Evolutionary conservation across 2,329 filamentous ascomycete species (phyloP).

Genomic region (Diplodia sapinea): DNA sequence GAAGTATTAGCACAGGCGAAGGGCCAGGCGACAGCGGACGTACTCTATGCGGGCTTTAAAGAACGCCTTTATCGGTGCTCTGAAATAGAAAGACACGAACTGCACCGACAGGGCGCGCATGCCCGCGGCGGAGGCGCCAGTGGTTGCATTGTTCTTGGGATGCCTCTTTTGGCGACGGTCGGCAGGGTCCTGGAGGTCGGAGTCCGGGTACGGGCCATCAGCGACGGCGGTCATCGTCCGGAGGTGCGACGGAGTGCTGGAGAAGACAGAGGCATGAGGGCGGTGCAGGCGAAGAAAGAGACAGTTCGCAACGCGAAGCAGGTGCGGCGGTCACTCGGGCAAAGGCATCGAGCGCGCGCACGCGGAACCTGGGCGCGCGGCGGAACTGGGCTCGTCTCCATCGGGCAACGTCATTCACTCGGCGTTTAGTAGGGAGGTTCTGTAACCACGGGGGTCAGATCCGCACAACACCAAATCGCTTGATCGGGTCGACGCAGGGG

Average conservation of each 20-base stretch:
- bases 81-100: constrained; percentile 82
- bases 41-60: constrained; percentile 91
- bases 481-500: too few species aligned
- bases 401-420: constrained; percentile 28
- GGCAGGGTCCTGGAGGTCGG: constrained; percentile 19
- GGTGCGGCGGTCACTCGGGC: constrained; percentile 26
- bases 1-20: constrained; percentile 34
- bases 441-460: too few species aligned
- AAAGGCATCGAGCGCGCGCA: constrained; percentile 16
- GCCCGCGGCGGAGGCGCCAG: constrained; percentile 82
- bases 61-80: constrained; percentile 89
- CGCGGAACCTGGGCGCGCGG: constrained; percentile 5
- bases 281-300: constrained; percentile 2
- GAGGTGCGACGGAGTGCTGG: constrained; percentile 34
- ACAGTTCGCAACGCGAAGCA: not conserved
- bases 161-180: constrained; percentile 43
- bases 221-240: constrained; percentile 48
- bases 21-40: constrained; percentile 41
- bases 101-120: constrained; percentile 81
- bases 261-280: constrained; percentile 25
- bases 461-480: too few species aligned
- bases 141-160: constrained; percentile 65
- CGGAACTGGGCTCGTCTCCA: not conserved
- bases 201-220: constrained; percentile 36
- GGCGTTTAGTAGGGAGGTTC: too few species aligned